phyloP scores from a whole-genome alignment of 768 basidiomycete genomes.

The Suillus occidentalis region DNA sequence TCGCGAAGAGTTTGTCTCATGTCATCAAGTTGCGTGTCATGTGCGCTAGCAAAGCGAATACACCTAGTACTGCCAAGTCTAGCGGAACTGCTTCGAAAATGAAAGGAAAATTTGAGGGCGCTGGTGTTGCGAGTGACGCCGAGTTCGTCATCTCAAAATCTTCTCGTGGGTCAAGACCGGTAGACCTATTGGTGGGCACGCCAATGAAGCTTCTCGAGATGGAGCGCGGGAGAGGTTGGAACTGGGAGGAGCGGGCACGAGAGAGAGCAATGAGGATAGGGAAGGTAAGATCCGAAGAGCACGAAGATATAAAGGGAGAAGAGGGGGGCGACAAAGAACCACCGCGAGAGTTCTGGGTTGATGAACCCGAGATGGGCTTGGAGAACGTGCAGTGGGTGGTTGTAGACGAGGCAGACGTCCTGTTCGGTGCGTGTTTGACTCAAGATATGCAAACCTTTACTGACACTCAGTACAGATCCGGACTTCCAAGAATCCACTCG shows the following conservation, averaged over 20 bases:
- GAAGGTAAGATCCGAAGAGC: slow-evolving; percentile 31
- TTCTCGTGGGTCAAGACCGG: slow-evolving; percentile 19
- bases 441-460: not conserved
- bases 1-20: slow-evolving; percentile 76
- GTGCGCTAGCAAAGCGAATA: slow-evolving; percentile 67
- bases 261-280: slow-evolving; percentile 25
- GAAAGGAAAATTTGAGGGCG: slow-evolving; percentile 31
- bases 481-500: slow-evolving; percentile 81
- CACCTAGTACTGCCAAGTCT: slow-evolving; percentile 20
- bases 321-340: slow-evolving; percentile 22
- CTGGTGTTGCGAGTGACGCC: slow-evolving; percentile 18
- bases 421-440: slow-evolving; percentile 61
- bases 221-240: slow-evolving; percentile 54
- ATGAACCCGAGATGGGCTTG: slow-evolving; percentile 59
- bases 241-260: slow-evolving; percentile 36
- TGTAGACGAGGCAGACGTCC: slow-evolving; percentile 88
- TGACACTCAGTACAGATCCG: slow-evolving; percentile 49
- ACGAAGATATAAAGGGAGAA: slow-evolving; percentile 17
- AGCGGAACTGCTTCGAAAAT: slow-evolving; percentile 52
- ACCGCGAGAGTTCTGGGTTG: slow-evolving; percentile 39
- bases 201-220: slow-evolving; percentile 64
- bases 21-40: slow-evolving; percentile 72
- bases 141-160: slow-evolving; percentile 30
- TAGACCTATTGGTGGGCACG: slow-evolving; percentile 67
- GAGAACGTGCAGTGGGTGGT: slow-evolving; percentile 84